These are phyloP conservation scores for Coniochaeta sp. DNA, from an alignment of 2,329 filamentous ascomycete species.

Conservation along the genomic window DNA sequence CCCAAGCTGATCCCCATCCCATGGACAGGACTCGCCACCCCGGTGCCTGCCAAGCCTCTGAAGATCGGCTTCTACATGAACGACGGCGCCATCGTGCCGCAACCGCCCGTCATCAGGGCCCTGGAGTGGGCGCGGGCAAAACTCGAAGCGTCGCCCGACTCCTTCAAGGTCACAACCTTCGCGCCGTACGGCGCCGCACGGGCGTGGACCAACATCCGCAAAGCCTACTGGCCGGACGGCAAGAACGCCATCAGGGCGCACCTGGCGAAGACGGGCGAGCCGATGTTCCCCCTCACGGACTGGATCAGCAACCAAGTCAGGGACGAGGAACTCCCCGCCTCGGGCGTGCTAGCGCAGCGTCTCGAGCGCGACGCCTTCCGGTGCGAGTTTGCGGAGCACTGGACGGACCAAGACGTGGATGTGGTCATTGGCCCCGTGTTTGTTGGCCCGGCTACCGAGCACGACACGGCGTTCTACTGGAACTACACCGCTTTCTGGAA, in stretches of 20 bases:
- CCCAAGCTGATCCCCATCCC: slow-evolving; percentile 20
- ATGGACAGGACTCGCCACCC: slow-evolving; percentile 21
- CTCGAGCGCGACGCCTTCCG: slow-evolving; percentile 23
- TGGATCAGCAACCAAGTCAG: slow-evolving; percentile 28
- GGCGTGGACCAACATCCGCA: slow-evolving; percentile 23
- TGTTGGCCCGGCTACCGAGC: slow-evolving; percentile 27
- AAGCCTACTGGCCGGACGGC: slow-evolving; percentile 40
- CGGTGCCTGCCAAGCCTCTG: slow-evolving; percentile 12
- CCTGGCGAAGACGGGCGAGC: slow-evolving; percentile 32
- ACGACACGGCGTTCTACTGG: slow-evolving; percentile 29
- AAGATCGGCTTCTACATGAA: slow-evolving; percentile 35
- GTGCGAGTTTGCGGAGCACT: slow-evolving; percentile 23
- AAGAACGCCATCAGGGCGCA: slow-evolving; percentile 22
- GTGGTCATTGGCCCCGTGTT: slow-evolving; percentile 27
- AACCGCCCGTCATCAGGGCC: slow-evolving; percentile 28
- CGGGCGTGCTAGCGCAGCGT: slow-evolving; percentile 18
- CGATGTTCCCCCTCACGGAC: slow-evolving; percentile 34
- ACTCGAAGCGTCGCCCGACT: slow-evolving; percentile 9
- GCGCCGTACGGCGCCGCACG: slow-evolving; percentile 21
- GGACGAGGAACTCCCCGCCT: slow-evolving; percentile 14
- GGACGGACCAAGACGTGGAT: slow-evolving; percentile 28
- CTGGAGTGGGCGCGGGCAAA: slow-evolving; percentile 24
- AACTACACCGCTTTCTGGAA: slow-evolving; percentile 31
- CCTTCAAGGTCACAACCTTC: slow-evolving; percentile 29
- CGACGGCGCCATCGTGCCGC: slow-evolving; percentile 28